These are phyloP conservation scores for Vigna nakashimae DNA, from an alignment of 306 rosid species.

Conservation along the genomic window DNA sequence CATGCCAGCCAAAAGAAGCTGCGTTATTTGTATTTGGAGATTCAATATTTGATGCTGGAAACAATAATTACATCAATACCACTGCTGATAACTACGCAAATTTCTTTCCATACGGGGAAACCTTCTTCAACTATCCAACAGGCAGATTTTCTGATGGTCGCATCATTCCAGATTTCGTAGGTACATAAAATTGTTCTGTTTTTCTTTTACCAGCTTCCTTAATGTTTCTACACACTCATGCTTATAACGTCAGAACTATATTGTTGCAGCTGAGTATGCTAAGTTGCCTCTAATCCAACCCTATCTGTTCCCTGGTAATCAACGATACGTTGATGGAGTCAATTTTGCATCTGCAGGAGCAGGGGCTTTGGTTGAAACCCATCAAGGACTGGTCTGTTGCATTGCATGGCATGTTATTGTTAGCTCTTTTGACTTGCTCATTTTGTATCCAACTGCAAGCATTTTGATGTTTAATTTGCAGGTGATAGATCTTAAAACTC, in stretches of 20 bases:
- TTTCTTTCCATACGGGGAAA: slow-evolving; percentile 57
- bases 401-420: not conserved
- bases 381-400: slow-evolving; percentile 52
- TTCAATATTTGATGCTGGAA: slow-evolving; percentile 63
- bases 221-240: not conserved
- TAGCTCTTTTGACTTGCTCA: not conserved
- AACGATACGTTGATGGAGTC: slow-evolving; percentile 49
- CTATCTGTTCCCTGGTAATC: slow-evolving; percentile 54
- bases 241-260: too few relatives aligned
- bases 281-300: slow-evolving; percentile 56
- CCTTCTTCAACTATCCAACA: slow-evolving; percentile 57
- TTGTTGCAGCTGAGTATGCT: slow-evolving; percentile 68
- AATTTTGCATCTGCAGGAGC: slow-evolving; percentile 81
- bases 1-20: slow-evolving; percentile 37
- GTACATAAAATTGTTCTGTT: slow-evolving; percentile 7
- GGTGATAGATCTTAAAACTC: slow-evolving; percentile 70
- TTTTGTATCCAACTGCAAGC: too few relatives aligned
- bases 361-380: slow-evolving; percentile 66
- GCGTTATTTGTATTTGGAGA: slow-evolving; percentile 68
- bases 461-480: slow-evolving; percentile 27
- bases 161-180: slow-evolving; percentile 55
- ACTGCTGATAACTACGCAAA: slow-evolving; percentile 37
- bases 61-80: slow-evolving; percentile 57
- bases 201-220: not conserved
- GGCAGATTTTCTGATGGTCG: slow-evolving; percentile 66